phyloP scores from a whole-genome alignment of 2,329 filamentous ascomycete genomes.

The Alternaria arborescens region DNA sequence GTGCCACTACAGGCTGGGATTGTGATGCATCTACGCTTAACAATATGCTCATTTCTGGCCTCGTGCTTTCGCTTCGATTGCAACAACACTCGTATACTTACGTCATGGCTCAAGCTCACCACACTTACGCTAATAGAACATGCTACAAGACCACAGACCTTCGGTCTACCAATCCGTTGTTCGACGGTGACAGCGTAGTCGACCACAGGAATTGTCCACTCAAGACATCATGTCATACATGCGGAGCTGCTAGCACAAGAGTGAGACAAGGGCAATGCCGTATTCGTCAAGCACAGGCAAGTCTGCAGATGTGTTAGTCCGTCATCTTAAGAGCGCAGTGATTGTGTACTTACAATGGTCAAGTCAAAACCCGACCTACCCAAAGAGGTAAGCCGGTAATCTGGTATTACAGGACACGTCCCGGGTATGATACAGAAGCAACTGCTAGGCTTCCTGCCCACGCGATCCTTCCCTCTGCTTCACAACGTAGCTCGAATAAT shows the following conservation, averaged over 20 bases:
- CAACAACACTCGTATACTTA: background rate
- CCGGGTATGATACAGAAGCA: background rate
- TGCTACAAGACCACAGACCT: background rate
- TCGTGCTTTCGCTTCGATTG: too few species aligned
- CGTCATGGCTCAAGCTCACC: background rate
- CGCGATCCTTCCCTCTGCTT: background rate
- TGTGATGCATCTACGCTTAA: too few species aligned
- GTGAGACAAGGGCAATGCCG: background rate
- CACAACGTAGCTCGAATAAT: background rate
- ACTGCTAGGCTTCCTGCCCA: background rate
- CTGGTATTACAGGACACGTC: constrained; percentile 17
- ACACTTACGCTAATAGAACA: background rate
- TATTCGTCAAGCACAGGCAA: background rate
- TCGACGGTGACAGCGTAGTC: background rate
- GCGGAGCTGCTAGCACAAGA: background rate
- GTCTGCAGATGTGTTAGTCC: background rate
- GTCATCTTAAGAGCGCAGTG: background rate
- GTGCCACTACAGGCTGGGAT: too few species aligned
- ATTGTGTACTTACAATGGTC: constrained; percentile 24
- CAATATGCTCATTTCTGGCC: too few species aligned
- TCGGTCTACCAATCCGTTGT: too few species aligned
- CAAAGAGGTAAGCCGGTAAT: constrained; percentile 24
- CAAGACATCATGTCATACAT: background rate
- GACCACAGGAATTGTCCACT: background rate
- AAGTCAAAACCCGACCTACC: constrained; percentile 24